phyloP scores from a whole-genome alignment of 192 early-diverging fungal genomes.

The Cladochytrium replicatum region DNA sequence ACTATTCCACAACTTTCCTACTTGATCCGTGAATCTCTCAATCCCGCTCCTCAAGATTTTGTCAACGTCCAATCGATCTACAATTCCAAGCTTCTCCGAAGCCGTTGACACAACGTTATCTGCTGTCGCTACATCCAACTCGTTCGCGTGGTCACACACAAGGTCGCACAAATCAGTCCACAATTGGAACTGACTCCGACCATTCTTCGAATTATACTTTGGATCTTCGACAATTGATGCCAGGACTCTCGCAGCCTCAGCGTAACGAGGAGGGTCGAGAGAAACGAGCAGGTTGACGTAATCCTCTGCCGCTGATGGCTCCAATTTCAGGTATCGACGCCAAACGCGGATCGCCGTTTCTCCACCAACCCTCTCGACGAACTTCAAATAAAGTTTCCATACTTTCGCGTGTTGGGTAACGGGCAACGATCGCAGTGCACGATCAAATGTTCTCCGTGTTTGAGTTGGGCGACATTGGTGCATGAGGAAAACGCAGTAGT shows the following conservation, averaged over 20 bases:
- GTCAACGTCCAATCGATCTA: slow-evolving; percentile 56
- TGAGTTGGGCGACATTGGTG: slow-evolving; percentile 42
- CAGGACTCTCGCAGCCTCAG: slow-evolving; percentile 67
- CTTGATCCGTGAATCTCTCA: slow-evolving; percentile 66
- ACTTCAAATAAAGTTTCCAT: slow-evolving; percentile 78
- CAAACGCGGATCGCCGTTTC: slow-evolving; percentile 73
- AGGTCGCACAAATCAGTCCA: slow-evolving; percentile 84
- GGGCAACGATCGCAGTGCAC: slow-evolving; percentile 76
- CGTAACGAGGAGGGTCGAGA: slow-evolving; percentile 50
- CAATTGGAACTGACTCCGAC: slow-evolving; percentile 53
- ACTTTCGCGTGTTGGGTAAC: slow-evolving; percentile 86
- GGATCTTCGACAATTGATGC: slow-evolving; percentile 63
- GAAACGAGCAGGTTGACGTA: slow-evolving; percentile 63
- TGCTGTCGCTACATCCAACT: slow-evolving; percentile 26
- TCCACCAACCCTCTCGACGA: slow-evolving; percentile 68
- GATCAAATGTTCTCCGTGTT: slow-evolving; percentile 81
- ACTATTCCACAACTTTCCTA: slow-evolving; percentile 79
- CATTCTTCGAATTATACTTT: slow-evolving; percentile 53
- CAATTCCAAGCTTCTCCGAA: slow-evolving; percentile 4
- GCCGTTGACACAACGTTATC: slow-evolving; percentile 32
- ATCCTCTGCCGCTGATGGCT: slow-evolving; percentile 62
- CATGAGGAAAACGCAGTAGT: slow-evolving; percentile 60
- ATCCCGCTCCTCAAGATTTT: slow-evolving; percentile 79
- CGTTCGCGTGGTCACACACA: slow-evolving; percentile 60
- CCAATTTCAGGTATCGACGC: slow-evolving; percentile 74